Evolutionary conservation across 129 eudicot species (phyloP), one percentile per base, ranked within the genome.

Genomic region (Helianthus annuus): DNA sequence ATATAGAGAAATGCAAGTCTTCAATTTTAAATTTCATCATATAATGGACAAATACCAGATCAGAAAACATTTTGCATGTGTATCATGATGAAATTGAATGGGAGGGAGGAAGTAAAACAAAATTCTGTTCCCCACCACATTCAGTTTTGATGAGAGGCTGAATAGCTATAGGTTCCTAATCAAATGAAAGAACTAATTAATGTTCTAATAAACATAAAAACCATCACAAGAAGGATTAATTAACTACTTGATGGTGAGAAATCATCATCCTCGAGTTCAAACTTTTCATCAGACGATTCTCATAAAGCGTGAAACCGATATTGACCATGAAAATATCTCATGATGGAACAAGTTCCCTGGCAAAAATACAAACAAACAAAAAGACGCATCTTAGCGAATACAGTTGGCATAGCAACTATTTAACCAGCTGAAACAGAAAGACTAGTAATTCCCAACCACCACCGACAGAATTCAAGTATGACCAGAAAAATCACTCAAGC

Each of bases 351-450:
- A 38, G 97, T 94, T 52, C 98, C 98, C 98, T 94, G 79, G 40
- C 74, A 69, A 71, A 78, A 59, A 13, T 19, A 16, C 46, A 0
- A 19, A 19, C 46, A 0, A 19, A 19, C 13, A 67, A 48, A 44
- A 16, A 24, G 38, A 40, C 14, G 8, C 79, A 64, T 70, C 7
- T 54, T 76, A 19, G 22, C 22, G 48, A 64, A 73, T 42, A 56
- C 98, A 52, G 90, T 80, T 69, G 98, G 98, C 56, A 81, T 81
- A 61, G 70, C 86, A 38, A 82, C 76, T 24, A 94, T 90, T 85
- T 94, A 90, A 82, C 96, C 86, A 57, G 98, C 98, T 45, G 93
- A 71, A 71, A 94, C 85, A 66, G 98, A 88, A 72, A 94, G 91
- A 69, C 76, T 74, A n/a, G 96, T 94, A 29, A 94, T 82, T 84